Percentiles rank a stretch among this genome's conserved stretches.
phyloP scores from a whole-genome alignment of 2,329 filamentous ascomycete genomes.

The Aureobasidium sp. region DNA sequence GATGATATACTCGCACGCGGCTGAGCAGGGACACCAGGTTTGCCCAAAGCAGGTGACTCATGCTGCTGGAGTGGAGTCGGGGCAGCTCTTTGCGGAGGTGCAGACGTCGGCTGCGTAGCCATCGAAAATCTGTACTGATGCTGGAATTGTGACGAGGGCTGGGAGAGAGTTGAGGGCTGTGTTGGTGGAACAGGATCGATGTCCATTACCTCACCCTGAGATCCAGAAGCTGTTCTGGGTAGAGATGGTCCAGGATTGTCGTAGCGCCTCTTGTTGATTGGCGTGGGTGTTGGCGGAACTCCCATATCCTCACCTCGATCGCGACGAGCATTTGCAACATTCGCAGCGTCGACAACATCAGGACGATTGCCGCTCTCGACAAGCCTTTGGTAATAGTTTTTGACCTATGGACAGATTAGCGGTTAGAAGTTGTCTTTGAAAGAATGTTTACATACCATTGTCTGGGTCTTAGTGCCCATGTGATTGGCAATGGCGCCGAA shows the following conservation, averaged over 20 bases:
- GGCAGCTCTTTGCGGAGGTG: conserved; percentile 23
- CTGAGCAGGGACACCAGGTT: conserved; percentile 18
- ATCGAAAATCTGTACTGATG: conserved; percentile 25
- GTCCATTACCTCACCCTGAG: conserved; percentile 36
- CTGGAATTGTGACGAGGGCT: conserved; percentile 18
- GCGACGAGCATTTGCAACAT: conserved; percentile 36
- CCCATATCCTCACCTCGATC: conserved; percentile 40
- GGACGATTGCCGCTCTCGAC: conserved; percentile 35
- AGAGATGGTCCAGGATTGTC: conserved; percentile 33
- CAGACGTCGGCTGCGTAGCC: conserved; percentile 27
- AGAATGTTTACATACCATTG: conserved; percentile 58
- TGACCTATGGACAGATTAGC: conserved; percentile 26
- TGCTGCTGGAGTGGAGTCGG: conserved; percentile 21
- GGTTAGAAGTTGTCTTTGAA: background rate
- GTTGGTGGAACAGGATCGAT: conserved; percentile 24
- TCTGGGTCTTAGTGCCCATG: conserved; percentile 77
- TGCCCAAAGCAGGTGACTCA: conserved; percentile 21
- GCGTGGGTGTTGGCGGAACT: conserved; percentile 42
- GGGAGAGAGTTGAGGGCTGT: background rate
- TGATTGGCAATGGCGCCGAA: conserved; percentile 67
- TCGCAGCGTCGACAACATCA: conserved; percentile 36
- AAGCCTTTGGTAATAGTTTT: conserved; percentile 44
- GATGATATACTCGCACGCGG: conserved; percentile 20
- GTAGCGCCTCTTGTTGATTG: conserved; percentile 41
- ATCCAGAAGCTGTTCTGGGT: conserved; percentile 36